Evolutionary conservation across 176 grass and related monocot species (phyloP).

Genomic region (Bothriochloa decipiens): DNA sequence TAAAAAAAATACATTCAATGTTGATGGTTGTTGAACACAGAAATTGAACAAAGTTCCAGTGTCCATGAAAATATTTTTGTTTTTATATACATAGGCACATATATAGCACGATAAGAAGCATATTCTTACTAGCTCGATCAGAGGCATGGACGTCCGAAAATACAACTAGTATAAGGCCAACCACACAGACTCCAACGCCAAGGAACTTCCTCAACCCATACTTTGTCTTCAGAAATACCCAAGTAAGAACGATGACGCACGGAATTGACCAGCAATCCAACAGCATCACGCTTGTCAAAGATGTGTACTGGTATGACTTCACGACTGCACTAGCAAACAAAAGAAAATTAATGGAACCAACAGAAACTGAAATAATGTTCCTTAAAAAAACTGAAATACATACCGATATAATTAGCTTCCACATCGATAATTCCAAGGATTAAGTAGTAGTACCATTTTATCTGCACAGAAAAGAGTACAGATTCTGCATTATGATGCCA

Average conservation of each 20-base stretch:
- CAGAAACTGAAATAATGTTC: background rate
- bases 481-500: conserved; percentile 17
- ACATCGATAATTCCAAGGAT: conserved; percentile 94
- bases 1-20: too few species aligned
- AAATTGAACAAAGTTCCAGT: background rate
- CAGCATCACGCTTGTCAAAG: conserved; percentile 88
- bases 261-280: conserved; percentile 88
- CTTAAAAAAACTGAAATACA: conserved; percentile 4
- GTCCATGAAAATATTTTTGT: background rate
- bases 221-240: conserved; percentile 80
- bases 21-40: too few species aligned
- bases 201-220: conserved; percentile 69
- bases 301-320: conserved; percentile 89
- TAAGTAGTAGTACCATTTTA: conserved; percentile 91
- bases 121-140: conserved; percentile 59
- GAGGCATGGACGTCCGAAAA: conserved; percentile 74
- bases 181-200: conserved; percentile 64
- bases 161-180: conserved; percentile 63
- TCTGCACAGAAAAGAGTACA: conserved; percentile 48
- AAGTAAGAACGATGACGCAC: conserved; percentile 85
- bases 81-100: conserved; percentile 13
- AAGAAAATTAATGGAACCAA: background rate
- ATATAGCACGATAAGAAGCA: background rate
- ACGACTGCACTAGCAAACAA: conserved; percentile 53
- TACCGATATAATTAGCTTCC: conserved; percentile 93